phyloP scores from a whole-genome alignment of 495 filamentous ascomycete species.

The Pyrenula massariospora region DNA sequence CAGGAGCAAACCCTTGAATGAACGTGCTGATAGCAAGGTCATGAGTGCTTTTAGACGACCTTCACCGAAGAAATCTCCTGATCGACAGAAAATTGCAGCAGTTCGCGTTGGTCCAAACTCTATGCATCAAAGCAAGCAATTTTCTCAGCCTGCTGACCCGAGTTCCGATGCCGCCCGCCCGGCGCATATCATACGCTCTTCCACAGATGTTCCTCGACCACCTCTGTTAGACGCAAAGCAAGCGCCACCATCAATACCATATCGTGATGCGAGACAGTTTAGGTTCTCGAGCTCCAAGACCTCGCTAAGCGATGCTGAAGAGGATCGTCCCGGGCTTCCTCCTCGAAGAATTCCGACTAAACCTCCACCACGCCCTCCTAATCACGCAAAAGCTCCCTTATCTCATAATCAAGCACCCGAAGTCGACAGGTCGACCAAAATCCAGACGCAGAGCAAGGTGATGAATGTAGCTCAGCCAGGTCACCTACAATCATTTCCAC shows the following conservation, averaged over 20 bases:
- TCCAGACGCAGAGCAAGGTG: not conserved
- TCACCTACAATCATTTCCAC: slow-evolving; percentile 8
- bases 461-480: not conserved
- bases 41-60: not conserved
- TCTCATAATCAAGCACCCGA: slow-evolving; percentile 1
- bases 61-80: not conserved
- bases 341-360: slow-evolving; percentile 20
- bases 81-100: not conserved
- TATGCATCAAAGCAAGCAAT: no score
- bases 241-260: not conserved
- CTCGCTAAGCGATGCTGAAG: slow-evolving; percentile 23
- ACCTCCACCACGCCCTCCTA: slow-evolving; percentile 17
- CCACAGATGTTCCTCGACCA: not conserved
- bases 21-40: slow-evolving; percentile 1
- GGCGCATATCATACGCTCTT: not conserved
- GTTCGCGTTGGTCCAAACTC: no score
- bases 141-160: no score
- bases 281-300: not conserved
- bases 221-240: not conserved
- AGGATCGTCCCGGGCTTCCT: slow-evolving; percentile 50
- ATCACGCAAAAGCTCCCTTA: slow-evolving; percentile 6
- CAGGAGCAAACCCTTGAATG: slow-evolving; percentile 12
- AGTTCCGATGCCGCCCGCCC: no score
- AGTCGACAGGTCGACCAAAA: not conserved
- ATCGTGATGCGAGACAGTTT: not conserved